Percentiles rank a stretch among this genome's conserved stretches.
Conservation (phyloP, 345 rosid genomes). For the Eucalyptus marginata region DNA sequence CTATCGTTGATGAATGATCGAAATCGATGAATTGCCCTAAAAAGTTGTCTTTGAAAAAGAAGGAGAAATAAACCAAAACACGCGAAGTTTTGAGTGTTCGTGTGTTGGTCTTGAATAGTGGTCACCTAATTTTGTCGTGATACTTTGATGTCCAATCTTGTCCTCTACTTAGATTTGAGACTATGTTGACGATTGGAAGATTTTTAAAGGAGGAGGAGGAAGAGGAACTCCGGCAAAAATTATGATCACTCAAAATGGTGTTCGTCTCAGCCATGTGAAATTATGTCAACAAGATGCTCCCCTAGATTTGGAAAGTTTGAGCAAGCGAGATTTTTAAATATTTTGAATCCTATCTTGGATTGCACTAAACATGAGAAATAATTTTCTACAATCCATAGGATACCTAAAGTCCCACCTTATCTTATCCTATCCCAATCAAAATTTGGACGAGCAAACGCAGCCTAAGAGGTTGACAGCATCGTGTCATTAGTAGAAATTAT, state of each 20-base stretch:
- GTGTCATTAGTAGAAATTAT: fast-evolving
- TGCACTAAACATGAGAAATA: background rate
- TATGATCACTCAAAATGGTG: background rate
- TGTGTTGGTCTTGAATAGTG: background rate
- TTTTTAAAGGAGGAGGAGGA: background rate
- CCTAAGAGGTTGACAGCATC: background rate
- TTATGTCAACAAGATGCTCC: background rate
- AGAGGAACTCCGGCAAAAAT: background rate
- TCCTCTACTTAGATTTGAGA: background rate
- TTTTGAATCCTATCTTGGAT: background rate
- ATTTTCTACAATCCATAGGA: background rate
- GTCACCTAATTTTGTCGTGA: background rate
- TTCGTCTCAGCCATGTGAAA: background rate
- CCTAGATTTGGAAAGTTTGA: background rate
- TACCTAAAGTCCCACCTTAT: background rate
- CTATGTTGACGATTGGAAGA: background rate
- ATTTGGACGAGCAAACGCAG: fast-evolving
- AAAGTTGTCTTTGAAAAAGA: background rate
- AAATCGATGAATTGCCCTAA: background rate
- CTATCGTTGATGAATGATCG: background rate
- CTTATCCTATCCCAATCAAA: background rate
- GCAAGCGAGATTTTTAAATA: background rate
- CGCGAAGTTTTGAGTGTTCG: background rate
- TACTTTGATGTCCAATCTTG: background rate
- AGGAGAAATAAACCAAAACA: background rate